A percentile compares a stretch with the other conserved stretches of the same genome.
Evolutionary conservation across 345 rosid genomes (phyloP).

Genomic region (Aethionema arabicum): DNA sequence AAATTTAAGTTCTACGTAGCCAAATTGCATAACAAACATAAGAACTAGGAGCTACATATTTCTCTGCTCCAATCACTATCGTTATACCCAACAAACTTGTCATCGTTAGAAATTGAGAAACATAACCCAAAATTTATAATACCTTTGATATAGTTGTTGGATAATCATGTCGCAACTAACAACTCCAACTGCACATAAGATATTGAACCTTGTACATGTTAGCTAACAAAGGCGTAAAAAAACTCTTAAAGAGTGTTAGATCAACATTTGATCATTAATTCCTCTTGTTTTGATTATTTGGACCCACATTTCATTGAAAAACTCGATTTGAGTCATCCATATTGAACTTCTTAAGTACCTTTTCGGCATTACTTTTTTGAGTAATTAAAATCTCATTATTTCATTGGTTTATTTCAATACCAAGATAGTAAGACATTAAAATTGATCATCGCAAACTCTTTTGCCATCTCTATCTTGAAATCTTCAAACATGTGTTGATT

Average conservation of each 20-base stretch:
- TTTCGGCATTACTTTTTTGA: background rate
- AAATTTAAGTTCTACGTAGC: too few relatives aligned
- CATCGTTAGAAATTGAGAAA: background rate
- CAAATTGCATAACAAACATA: too few relatives aligned
- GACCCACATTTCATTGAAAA: background rate
- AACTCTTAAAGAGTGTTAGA: background rate
- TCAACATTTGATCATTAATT: background rate
- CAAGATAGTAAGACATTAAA: constrained; percentile 11
- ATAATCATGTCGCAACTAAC: background rate
- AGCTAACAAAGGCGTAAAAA: background rate
- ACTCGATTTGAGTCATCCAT: background rate
- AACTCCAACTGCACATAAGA: background rate
- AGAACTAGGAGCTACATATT: too few relatives aligned
- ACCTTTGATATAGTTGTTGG: background rate
- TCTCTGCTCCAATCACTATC: too few relatives aligned
- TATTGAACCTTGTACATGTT: constrained; percentile 1
- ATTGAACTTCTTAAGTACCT: constrained; percentile 14
- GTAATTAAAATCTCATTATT: background rate
- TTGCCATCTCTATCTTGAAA: too few relatives aligned
- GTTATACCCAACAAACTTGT: background rate
- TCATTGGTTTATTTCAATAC: background rate
- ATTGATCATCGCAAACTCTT: constrained; percentile 7
- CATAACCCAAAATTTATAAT: background rate
- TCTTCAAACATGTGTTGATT: constrained; percentile 12
- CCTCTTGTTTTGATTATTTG: background rate